Base-by-base conservation (phyloP, 2,329 filamentous ascomycete species). In the Verticillium albo-atrum region DNA sequence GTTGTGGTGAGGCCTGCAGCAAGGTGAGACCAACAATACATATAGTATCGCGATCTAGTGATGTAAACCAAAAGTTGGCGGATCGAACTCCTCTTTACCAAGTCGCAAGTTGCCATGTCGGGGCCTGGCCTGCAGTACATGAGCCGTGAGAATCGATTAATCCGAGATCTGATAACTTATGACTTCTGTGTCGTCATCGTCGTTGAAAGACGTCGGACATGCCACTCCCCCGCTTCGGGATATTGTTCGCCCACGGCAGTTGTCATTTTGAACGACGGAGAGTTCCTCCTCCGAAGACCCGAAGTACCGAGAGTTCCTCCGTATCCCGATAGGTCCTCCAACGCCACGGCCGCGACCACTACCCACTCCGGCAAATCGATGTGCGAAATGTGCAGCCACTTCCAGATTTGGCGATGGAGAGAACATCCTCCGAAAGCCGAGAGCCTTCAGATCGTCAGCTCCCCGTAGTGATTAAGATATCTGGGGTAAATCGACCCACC, bases 1-100 rank as follows among this genome's bases (percentile, higher is more conserved):
- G 6, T 54, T 56, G 12, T 62, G 59, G 61, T 62, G 32, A 35
- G 53, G 35, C 3, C 12, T n/a, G n/a, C n/a, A n/a, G n/a, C n/a
- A n/a, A n/a, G n/a, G n/a, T n/a, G n/a, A n/a, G n/a, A n/a, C n/a
- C 37, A 10, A 37, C n/a, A 14, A 3, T 10, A 15, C 2, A 25
- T 50, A 32, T 26, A 2, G 42, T 25, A 50, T 23, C 10, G 14
- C 23, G 3, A 55, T 30, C 28, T 26, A 12, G 26, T 28, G 0
- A 17, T 30, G 12, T 58, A 32, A n/a, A n/a, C n/a, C n/a, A n/a
- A n/a, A n/a, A n/a, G n/a, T n/a, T n/a, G n/a, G n/a, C n/a, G n/a
- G n/a, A n/a, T n/a, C n/a, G n/a, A n/a, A n/a, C n/a, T n/a, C n/a
- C n/a, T n/a, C n/a, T 9, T 34, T 15, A 34, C 15, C 32, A 34